phyloP scores from a whole-genome alignment of 2,329 filamentous ascomycete species.

The Diaporthe australafricana region DNA sequence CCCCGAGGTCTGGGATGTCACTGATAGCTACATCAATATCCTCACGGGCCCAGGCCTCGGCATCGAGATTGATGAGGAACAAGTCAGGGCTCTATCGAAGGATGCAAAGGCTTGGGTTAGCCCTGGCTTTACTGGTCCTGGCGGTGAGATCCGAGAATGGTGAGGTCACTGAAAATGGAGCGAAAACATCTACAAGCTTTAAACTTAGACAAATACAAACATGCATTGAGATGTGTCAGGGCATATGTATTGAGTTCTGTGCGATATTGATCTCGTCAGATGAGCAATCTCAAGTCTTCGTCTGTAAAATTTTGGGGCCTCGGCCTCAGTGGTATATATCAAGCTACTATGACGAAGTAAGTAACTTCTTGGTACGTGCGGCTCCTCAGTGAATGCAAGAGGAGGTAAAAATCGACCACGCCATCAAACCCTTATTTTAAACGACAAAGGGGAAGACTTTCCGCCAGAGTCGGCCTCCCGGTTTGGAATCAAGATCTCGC shows the following conservation, averaged over 20 bases:
- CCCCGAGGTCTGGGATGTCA: conserved; percentile 67
- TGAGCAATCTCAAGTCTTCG: not conserved
- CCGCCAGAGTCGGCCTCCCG: too few species aligned
- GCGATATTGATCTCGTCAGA: not conserved
- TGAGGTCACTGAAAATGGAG: conserved; percentile 46
- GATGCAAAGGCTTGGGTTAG: conserved; percentile 66
- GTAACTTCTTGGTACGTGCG: too few species aligned
- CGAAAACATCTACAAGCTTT: not conserved
- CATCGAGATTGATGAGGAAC: conserved; percentile 73
- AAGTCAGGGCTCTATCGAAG: conserved; percentile 64
- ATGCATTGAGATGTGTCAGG: not conserved
- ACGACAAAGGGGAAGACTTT: too few species aligned
- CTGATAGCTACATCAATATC: conserved; percentile 67
- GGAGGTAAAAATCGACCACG: too few species aligned
- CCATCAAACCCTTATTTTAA: too few species aligned
- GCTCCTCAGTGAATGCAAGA: too few species aligned
- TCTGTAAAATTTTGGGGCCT: not conserved
- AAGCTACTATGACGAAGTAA: too few species aligned
- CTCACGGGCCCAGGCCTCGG: conserved; percentile 66
- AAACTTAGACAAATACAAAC: too few species aligned
- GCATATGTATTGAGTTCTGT: not conserved
- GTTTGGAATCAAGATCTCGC: too few species aligned
- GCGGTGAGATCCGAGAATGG: conserved; percentile 74
- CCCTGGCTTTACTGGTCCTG: conserved; percentile 72
- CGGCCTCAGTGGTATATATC: too few species aligned